phyloP scores from a whole-genome alignment of 1,284 basidiomycete genomes.

The Leccinum ambiguum region DNA sequence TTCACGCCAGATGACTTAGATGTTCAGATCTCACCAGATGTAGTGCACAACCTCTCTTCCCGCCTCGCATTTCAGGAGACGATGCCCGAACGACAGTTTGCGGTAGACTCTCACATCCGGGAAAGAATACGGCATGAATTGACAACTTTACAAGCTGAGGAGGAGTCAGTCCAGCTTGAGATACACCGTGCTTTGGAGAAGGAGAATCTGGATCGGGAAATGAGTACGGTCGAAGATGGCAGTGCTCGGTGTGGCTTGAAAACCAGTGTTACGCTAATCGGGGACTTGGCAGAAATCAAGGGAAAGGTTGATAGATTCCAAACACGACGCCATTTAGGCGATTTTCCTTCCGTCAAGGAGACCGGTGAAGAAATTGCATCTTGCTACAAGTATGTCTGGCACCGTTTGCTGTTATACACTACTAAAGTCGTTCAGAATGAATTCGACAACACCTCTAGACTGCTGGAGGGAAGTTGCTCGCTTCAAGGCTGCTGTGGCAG shows the following conservation, averaged over 20 bases:
- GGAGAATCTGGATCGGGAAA: constrained; percentile 78
- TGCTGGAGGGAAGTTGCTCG: constrained; percentile 77
- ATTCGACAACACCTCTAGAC: constrained; percentile 61
- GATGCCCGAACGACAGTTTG: constrained; percentile 65
- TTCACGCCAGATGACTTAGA: constrained; percentile 8
- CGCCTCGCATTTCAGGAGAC: constrained; percentile 54
- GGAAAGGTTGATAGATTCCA: constrained; percentile 75
- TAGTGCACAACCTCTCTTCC: constrained; percentile 75
- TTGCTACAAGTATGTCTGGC: constrained; percentile 63
- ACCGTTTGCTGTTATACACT: background rate
- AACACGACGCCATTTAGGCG: constrained; percentile 51
- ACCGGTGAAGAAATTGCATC: constrained; percentile 59
- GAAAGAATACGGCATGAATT: constrained; percentile 67
- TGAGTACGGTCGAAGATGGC: constrained; percentile 35
- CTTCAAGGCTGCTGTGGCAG: constrained; percentile 70
- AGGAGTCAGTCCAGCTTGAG: constrained; percentile 61
- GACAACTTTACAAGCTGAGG: constrained; percentile 58
- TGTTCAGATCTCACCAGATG: constrained; percentile 68
- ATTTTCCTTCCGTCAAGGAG: constrained; percentile 57
- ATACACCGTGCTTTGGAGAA: constrained; percentile 74
- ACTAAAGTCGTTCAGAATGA: constrained; percentile 43
- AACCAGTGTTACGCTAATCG: constrained; percentile 60
- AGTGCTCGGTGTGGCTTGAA: constrained; percentile 46
- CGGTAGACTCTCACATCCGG: constrained; percentile 67
- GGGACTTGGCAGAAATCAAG: constrained; percentile 71